A percentile compares a stretch with the other conserved stretches of the same genome.
These are phyloP conservation scores for Kondoa subrosea DNA, from an alignment of 768 basidiomycete genomes.

Conservation along the genomic window DNA sequence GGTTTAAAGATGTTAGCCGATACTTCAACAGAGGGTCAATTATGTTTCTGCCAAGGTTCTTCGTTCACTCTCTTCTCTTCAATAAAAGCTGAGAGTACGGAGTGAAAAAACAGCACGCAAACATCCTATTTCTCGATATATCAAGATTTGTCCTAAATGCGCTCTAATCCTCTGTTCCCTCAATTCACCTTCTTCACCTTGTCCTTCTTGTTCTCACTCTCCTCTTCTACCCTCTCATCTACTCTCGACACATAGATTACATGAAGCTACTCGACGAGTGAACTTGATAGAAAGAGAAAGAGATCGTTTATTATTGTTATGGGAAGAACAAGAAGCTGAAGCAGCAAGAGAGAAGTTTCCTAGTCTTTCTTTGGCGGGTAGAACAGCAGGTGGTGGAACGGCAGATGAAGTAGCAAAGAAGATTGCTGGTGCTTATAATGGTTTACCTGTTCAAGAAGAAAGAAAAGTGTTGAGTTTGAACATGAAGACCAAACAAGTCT, in stretches of 20 bases:
- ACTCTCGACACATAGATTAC: not conserved
- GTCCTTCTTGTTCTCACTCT: not conserved
- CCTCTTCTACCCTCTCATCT: not conserved
- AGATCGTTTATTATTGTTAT: not conserved
- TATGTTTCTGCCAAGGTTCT: not conserved
- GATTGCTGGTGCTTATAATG: not conserved
- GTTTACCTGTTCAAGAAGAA: not conserved
- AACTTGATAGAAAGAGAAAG: not conserved
- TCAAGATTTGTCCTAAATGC: not conserved
- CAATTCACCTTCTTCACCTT: slow-evolving; percentile 2
- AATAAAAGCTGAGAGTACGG: not conserved
- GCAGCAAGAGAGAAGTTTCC: not conserved
- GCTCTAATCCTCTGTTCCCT: slow-evolving; percentile 6
- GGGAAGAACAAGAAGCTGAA: not conserved
- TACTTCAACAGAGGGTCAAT: not conserved
- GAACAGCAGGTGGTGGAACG: not conserved
- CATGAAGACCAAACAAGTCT: not conserved
- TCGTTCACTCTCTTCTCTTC: not conserved
- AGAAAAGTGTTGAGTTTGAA: not conserved
- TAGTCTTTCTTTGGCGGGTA: not conserved
- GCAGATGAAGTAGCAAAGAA: not conserved
- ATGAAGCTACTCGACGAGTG: not conserved
- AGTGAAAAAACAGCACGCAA: not conserved
- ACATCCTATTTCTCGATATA: not conserved
- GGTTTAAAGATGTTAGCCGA: not conserved